Conservation (phyloP, 176 grass and related monocot species). For the Saccharum officinarum region DNA sequence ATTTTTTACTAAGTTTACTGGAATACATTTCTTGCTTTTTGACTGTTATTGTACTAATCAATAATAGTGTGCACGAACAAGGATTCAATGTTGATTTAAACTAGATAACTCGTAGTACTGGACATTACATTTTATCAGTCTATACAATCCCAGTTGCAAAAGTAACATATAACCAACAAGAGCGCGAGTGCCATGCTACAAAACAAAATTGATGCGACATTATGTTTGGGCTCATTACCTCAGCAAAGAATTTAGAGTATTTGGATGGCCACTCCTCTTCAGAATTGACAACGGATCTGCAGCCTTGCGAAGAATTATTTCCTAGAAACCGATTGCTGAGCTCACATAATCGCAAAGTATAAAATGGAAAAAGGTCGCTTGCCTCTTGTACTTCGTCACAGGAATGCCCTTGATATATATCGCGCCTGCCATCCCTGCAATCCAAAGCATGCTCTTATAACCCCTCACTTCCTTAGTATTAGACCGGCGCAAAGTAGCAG, state of each 20-base stretch:
- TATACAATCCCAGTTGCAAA: background rate
- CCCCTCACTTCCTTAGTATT: background rate
- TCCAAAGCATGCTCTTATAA: slow-evolving; percentile 9
- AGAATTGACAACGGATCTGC: slow-evolving; percentile 64
- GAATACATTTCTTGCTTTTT: background rate
- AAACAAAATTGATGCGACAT: background rate
- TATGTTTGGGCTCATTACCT: slow-evolving; percentile 38
- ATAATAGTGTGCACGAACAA: background rate
- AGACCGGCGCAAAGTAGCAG: background rate
- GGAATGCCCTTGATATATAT: slow-evolving; percentile 84
- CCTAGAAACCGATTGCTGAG: background rate
- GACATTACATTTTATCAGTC: background rate
- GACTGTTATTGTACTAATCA: background rate
- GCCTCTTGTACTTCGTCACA: slow-evolving; percentile 89
- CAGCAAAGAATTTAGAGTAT: slow-evolving; percentile 85
- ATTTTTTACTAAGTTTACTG: background rate
- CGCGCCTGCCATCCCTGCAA: slow-evolving; percentile 78
- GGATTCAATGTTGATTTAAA: background rate
- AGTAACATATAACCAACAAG: background rate
- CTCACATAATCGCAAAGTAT: background rate
- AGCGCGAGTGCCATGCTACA: background rate
- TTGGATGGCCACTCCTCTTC: slow-evolving; percentile 93
- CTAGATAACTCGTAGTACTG: background rate
- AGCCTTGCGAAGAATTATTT: background rate
- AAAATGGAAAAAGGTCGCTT: background rate